Evolutionary conservation across 2,329 filamentous ascomycete genomes (phyloP).

Genomic region (Pseudogymnoascus sp.): DNA sequence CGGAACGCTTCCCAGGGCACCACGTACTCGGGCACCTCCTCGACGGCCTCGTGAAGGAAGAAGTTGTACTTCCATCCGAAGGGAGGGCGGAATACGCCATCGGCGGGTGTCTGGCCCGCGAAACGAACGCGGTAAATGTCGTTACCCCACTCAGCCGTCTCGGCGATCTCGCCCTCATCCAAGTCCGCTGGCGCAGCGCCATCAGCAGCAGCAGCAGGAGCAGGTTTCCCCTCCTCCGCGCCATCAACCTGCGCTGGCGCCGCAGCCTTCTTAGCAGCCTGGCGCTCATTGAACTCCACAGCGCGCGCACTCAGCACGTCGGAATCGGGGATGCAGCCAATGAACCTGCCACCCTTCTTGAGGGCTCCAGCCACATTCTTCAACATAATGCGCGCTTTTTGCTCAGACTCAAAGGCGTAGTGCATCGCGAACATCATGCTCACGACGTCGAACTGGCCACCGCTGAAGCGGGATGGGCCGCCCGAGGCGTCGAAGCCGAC

Average conservation of each 20-base stretch:
- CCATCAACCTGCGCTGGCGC: background rate
- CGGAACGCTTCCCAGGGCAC: constrained; percentile 98
- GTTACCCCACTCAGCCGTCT: constrained; percentile 81
- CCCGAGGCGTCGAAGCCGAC: constrained; percentile 78
- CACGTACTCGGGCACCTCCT: constrained; percentile 93
- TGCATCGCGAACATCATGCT: constrained; percentile 99
- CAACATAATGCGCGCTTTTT: constrained; percentile 85
- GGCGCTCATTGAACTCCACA: constrained; percentile 61
- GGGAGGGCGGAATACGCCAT: constrained; percentile 87
- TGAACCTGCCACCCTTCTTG: constrained; percentile 89
- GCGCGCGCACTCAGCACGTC: constrained; percentile 78
- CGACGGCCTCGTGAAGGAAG: constrained; percentile 90
- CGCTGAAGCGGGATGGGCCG: constrained; percentile 59
- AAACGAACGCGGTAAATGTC: constrained; percentile 87
- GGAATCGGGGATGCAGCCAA: constrained; percentile 95
- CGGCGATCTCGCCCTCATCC: constrained; percentile 55
- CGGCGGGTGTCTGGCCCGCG: constrained; percentile 69
- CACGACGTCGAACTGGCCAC: constrained; percentile 87
- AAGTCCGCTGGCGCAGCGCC: constrained; percentile 33
- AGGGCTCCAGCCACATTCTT: constrained; percentile 82
- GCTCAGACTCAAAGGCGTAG: constrained; percentile 91
- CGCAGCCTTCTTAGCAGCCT: constrained; percentile 31
- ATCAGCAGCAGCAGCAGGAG: constrained; percentile 21
- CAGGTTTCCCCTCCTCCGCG: constrained; percentile 37
- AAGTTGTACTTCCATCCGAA: constrained; percentile 99